Conservation (phyloP, 2,329 filamentous ascomycete species). For the Penicillium fuscoglaucum region DNA sequence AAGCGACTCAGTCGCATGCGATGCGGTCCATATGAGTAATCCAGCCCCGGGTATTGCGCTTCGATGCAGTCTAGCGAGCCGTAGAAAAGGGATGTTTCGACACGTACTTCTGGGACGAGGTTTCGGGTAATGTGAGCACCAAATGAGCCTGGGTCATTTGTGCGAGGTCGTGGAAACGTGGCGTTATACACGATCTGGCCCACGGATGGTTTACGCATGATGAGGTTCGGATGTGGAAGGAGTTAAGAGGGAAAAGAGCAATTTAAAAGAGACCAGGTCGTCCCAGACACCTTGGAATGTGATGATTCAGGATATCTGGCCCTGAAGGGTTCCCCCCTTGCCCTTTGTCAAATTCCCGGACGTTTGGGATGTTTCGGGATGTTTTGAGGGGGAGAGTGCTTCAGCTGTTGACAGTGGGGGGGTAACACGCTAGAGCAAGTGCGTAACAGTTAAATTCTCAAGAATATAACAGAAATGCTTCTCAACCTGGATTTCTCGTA, state of each 20-base stretch:
- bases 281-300: slow-evolving; percentile 10
- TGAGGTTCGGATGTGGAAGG: slow-evolving; percentile 21
- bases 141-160: slow-evolving; percentile 60
- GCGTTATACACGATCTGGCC: slow-evolving; percentile 59
- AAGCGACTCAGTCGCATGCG: slow-evolving; percentile 63
- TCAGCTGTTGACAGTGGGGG: background rate
- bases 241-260: slow-evolving; percentile 1
- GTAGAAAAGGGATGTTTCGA: slow-evolving; percentile 65
- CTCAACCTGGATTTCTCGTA: background rate
- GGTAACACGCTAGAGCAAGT: background rate
- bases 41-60: slow-evolving; percentile 65
- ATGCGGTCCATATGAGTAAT: slow-evolving; percentile 63
- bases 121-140: slow-evolving; percentile 60
- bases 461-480: background rate
- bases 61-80: slow-evolving; percentile 64
- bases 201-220: slow-evolving; percentile 62
- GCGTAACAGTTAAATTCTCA: background rate
- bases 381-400: background rate
- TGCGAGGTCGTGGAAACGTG: slow-evolving; percentile 58
- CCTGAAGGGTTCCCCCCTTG: slow-evolving; percentile 5
- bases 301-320: slow-evolving; percentile 1
- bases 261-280: slow-evolving; percentile 2
- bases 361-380: background rate
- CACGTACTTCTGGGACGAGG: slow-evolving; percentile 64
- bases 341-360: slow-evolving; percentile 12